Percentiles rank a stretch among this genome's conserved stretches.
phyloP scores from a whole-genome alignment of 306 rosid species.

The Lupinus albus region DNA sequence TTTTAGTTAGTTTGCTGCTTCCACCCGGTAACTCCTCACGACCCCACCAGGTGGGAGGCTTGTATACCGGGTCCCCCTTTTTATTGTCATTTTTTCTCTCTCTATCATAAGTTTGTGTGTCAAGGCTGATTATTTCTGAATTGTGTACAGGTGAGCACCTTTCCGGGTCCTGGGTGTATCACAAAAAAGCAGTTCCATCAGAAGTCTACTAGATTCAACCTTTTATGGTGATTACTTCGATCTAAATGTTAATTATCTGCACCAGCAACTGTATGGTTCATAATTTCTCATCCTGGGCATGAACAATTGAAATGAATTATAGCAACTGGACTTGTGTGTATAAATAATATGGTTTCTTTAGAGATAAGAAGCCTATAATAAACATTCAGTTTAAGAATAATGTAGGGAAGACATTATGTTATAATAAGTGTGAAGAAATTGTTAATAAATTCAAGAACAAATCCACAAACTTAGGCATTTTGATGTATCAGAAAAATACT shows the following conservation, averaged over 20 bases:
- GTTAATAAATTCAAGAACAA: conserved; percentile 5
- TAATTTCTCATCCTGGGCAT: conserved; percentile 2
- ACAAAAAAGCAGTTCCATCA: conserved; percentile 67
- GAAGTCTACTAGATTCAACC: conserved; percentile 61
- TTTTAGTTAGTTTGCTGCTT: no score
- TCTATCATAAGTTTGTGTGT: background rate
- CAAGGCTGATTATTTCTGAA: conserved; percentile 29
- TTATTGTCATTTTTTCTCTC: conserved; percentile 16
- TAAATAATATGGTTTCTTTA: conserved; percentile 21
- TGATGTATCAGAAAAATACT: background rate
- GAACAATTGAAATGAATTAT: conserved; percentile 21
- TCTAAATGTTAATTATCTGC: conserved; percentile 4
- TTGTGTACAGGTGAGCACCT: conserved; percentile 75
- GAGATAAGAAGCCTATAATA: conserved; percentile 24
- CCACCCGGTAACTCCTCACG: no score
- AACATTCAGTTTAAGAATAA: conserved; percentile 22
- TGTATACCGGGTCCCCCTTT: no score
- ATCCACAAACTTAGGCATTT: background rate
- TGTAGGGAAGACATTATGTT: background rate
- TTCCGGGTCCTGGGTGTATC: conserved; percentile 78
- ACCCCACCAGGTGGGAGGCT: no score
- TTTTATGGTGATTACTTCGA: conserved; percentile 57
- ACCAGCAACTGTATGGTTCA: background rate
- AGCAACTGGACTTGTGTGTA: conserved; percentile 21
- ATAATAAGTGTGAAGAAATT: conserved; percentile 11